Base-by-base conservation (phyloP, 2,329 filamentous ascomycete genomes). In the Phaeoacremonium minimum region DNA sequence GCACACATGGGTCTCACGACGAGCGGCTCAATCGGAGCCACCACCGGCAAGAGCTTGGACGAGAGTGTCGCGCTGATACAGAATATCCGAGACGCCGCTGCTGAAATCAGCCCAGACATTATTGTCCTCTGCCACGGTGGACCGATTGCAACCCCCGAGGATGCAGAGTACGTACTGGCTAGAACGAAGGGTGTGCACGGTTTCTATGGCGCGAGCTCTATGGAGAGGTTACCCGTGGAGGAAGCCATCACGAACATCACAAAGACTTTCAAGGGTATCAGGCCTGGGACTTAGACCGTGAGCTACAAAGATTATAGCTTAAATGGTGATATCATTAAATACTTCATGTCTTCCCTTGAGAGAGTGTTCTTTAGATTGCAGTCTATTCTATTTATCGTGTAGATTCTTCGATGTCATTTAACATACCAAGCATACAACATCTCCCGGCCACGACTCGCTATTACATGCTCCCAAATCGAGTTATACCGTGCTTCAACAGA, bases 101-200 rank as follows among this genome's bases (percentile, higher is more conserved):
- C 65, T 1, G 54, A 59, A 35, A 64, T 83, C 31, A 75, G 75
- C 7, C 53, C 61, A 1, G 75, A 83, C 11, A 61, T 85, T 9
- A 75, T 86, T 34, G 73, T 86, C 14, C 52, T 86, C n/a, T 85
- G 81, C 43, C 82, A 86, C 51, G 83, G 82, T 1, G 82, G 82
- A 0, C 81, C 82, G 0, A 82, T 87, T 44, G 79, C 80, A 4
- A 67, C 67, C 35, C 77, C 79, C 0, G 61, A 75, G 32, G 80
- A 86, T 53, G 81, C 81, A 0, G 63, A 73, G 44, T 83, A 77
- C 51, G 72, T 86, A 8, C 63, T 86, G 18, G 64, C 64, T 15
- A 61, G 71, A 45, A 81, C 77, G 1, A 70, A 66, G 28, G 81
- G 80, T 0, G 63, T 85, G n/a, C 80, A 85, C 58, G 82, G 83